A percentile compares a stretch with the other conserved stretches of the same genome.
Conservation (phyloP, 2,329 filamentous ascomycete species). For the Berkeleyomyces rouxiae region DNA sequence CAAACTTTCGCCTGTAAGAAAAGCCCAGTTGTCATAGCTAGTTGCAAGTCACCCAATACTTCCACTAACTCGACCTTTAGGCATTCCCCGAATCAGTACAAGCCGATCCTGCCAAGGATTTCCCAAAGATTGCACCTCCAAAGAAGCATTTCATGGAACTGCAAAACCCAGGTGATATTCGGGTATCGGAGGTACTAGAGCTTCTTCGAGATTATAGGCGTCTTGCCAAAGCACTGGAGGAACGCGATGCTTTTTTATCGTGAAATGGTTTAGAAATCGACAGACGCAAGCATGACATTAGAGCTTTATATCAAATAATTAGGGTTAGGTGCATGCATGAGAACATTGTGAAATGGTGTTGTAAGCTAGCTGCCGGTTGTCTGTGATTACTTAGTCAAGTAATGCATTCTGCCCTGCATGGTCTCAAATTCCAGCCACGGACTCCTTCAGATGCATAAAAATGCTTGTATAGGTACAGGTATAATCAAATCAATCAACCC, state of each 20-base stretch:
- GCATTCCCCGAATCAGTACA: conserved; percentile 44
- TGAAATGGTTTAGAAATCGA: neutral
- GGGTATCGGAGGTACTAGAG: conserved; percentile 55
- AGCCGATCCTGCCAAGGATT: conserved; percentile 36
- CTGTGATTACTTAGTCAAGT: too few species aligned
- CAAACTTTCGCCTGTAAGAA: conserved; percentile 39
- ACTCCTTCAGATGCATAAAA: too few species aligned
- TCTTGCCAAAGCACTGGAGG: conserved; percentile 47
- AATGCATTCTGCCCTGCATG: too few species aligned
- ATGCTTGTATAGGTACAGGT: too few species aligned
- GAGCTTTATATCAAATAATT: too few species aligned
- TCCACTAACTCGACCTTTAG: conserved; percentile 21
- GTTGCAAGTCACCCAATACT: neutral
- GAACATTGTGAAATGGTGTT: too few species aligned
- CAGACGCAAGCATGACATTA: too few species aligned
- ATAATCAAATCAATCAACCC: too few species aligned
- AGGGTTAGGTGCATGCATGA: too few species aligned
- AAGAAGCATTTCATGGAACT: conserved; percentile 58
- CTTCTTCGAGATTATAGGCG: conserved; percentile 60
- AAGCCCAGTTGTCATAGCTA: neutral
- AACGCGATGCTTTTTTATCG: conserved; percentile 40
- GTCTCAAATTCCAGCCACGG: too few species aligned
- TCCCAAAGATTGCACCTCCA: conserved; percentile 44
- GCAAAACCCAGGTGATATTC: conserved; percentile 52
- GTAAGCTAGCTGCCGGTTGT: too few species aligned